A percentile compares a stretch with the other conserved stretches of the same genome.
phyloP scores from a whole-genome alignment of 2,329 filamentous ascomycete species.

The Beauveria scarabaeidicola region DNA sequence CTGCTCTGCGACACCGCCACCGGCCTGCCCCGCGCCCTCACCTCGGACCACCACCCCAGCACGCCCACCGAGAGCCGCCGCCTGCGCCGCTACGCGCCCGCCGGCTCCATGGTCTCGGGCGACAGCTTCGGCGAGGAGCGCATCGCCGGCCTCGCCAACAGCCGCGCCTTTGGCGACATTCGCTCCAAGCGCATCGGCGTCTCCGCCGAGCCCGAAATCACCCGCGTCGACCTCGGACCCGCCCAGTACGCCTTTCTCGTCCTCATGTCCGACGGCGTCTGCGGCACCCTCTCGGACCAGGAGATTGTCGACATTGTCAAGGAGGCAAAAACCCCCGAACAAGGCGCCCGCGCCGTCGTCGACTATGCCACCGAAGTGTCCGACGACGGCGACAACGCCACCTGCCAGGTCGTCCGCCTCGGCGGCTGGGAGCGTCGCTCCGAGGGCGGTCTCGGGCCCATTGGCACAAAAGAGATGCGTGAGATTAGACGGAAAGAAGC shows the following conservation, averaged over 20 bases:
- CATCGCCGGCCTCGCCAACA: conserved; percentile 88
- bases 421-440: conserved; percentile 63
- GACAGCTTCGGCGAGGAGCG: conserved; percentile 97
- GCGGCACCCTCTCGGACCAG: conserved; percentile 77
- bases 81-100: conserved; percentile 70
- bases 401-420: conserved; percentile 57
- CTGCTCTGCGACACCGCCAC: conserved; percentile 81
- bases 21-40: conserved; percentile 71
- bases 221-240: conserved; percentile 66
- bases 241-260: conserved; percentile 87
- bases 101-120: conserved; percentile 68
- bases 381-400: conserved; percentile 57
- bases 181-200: conserved; percentile 86
- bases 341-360: conserved; percentile 71
- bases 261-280: conserved; percentile 81
- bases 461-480: conserved; percentile 87
- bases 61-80: conserved; percentile 74
- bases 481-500: conserved; percentile 77
- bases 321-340: conserved; percentile 83
- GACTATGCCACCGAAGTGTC: conserved; percentile 83
- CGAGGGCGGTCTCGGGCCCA: conserved; percentile 79
- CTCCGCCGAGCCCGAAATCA: conserved; percentile 85
- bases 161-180: conserved; percentile 89
- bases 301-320: conserved; percentile 96
- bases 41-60: conserved; percentile 88